A percentile compares a stretch with the other conserved stretches of the same genome.
Evolutionary conservation across 768 basidiomycete species (phyloP).

Genomic region (Mycena polygramma): DNA sequence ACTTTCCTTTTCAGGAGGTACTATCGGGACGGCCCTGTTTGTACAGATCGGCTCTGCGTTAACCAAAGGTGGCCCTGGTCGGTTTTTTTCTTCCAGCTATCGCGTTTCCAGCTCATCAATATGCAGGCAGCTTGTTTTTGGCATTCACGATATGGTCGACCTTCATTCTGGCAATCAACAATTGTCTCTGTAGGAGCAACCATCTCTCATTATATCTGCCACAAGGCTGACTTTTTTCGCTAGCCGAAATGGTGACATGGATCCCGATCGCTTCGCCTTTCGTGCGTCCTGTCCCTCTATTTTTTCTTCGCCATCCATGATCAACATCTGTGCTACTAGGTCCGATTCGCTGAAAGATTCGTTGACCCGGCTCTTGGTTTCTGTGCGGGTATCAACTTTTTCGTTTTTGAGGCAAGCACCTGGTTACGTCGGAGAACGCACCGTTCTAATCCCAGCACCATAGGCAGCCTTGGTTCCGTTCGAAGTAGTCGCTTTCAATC

Average conservation of each 20-base stretch:
- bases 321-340: conserved; percentile 41
- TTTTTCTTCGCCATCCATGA: neutral
- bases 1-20: conserved; percentile 55
- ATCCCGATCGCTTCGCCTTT: conserved; percentile 86
- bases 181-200: conserved; percentile 55
- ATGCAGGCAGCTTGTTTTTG: conserved; percentile 60
- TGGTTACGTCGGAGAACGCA: too few relatives aligned
- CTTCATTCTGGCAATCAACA: conserved; percentile 63
- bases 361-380: conserved; percentile 72
- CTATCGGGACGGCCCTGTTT: conserved; percentile 83
- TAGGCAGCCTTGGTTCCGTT: conserved; percentile 56
- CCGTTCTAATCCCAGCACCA: too few relatives aligned
- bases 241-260: conserved; percentile 87
- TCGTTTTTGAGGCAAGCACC: conserved; percentile 54
- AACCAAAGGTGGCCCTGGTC: conserved; percentile 73
- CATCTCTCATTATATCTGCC: conserved; percentile 30
- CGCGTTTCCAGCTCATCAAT: neutral
- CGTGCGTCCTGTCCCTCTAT: conserved; percentile 52
- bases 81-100: conserved; percentile 42
- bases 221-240: conserved; percentile 40
- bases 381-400: conserved; percentile 69
- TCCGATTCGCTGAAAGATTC: conserved; percentile 71
- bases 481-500: conserved; percentile 68
- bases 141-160: conserved; percentile 65
- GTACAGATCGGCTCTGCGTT: conserved; percentile 77